phyloP scores from a whole-genome alignment of 2,329 filamentous ascomycete genomes.

The Fusarium robinianum region DNA sequence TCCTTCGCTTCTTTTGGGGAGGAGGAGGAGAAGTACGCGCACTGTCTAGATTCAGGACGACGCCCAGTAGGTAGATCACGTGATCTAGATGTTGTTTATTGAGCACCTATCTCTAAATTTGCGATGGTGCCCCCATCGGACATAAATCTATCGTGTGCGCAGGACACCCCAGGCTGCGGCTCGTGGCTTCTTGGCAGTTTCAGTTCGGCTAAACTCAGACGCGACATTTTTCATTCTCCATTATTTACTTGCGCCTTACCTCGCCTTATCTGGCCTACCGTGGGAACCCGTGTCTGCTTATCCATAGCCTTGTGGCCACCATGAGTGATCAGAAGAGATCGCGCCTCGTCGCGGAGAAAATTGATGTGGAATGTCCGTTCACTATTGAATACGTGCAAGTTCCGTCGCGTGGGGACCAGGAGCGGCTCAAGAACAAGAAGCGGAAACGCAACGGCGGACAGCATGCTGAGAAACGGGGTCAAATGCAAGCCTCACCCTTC shows the following conservation, averaged over 20 bases:
- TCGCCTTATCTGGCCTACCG: constrained; percentile 26
- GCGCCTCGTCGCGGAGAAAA: constrained; percentile 53
- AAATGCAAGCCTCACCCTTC: constrained; percentile 59
- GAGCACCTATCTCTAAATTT: constrained; percentile 33
- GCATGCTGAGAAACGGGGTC: constrained; percentile 51
- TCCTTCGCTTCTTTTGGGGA: too few relatives aligned
- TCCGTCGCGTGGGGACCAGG: constrained; percentile 38
- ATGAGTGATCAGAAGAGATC: constrained; percentile 55
- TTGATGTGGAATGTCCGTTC: constrained; percentile 61
- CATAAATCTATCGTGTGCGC: constrained; percentile 33
- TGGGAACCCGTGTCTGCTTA: constrained; percentile 37
- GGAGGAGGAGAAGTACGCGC: too few relatives aligned
- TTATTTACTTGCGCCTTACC: constrained; percentile 13
- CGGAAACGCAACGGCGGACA: constrained; percentile 52
- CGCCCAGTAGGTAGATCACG: too few relatives aligned
- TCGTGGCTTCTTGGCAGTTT: constrained; percentile 38
- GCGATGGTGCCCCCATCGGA: constrained; percentile 36
- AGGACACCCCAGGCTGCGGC: constrained; percentile 39
- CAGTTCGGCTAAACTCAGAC: constrained; percentile 33
- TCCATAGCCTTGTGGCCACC: constrained; percentile 28
- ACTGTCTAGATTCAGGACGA: too few relatives aligned
- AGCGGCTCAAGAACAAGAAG: constrained; percentile 52
- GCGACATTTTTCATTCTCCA: constrained; percentile 22
- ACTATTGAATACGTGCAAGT: constrained; percentile 43
- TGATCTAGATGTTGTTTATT: constrained; percentile 32